Evolutionary conservation across 2,329 filamentous ascomycete genomes (phyloP).

Genomic region (Elsinoe ampelina): DNA sequence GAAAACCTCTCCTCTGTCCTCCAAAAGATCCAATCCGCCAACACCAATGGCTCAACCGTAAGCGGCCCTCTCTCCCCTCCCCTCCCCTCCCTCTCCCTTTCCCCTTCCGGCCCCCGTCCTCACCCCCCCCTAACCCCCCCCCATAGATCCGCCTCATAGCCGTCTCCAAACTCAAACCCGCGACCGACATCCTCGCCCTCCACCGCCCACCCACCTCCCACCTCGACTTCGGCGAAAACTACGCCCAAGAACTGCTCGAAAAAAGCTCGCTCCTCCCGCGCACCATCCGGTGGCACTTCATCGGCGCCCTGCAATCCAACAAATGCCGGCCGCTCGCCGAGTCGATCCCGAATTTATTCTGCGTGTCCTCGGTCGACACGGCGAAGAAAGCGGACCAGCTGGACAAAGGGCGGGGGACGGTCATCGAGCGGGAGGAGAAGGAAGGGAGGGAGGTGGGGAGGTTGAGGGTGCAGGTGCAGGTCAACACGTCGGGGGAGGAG

Average conservation of each 20-base stretch:
- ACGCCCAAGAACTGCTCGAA: slow-evolving; percentile 68
- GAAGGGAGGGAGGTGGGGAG: slow-evolving; percentile 20
- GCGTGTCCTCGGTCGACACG: slow-evolving; percentile 82
- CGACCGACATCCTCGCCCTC: slow-evolving; percentile 78
- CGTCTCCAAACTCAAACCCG: slow-evolving; percentile 93
- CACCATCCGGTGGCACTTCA: slow-evolving; percentile 88
- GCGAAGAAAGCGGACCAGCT: slow-evolving; percentile 78
- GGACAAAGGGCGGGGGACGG: slow-evolving; percentile 61
- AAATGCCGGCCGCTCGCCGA: slow-evolving; percentile 81
- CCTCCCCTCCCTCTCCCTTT: background rate
- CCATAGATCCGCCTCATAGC: slow-evolving; percentile 73
- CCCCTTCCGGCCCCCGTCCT: background rate
- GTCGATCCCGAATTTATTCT: slow-evolving; percentile 79
- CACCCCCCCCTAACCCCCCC: background rate
- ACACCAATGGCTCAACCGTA: slow-evolving; percentile 27
- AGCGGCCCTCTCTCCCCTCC: background rate
- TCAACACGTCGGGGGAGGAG: slow-evolving; percentile 87
- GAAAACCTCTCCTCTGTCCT: slow-evolving; percentile 36
- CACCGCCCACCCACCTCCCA: slow-evolving; percentile 51
- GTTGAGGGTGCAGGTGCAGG: slow-evolving; percentile 76
- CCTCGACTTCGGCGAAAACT: slow-evolving; percentile 91
- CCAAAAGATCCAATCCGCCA: slow-evolving; percentile 33
- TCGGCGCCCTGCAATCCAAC: slow-evolving; percentile 85
- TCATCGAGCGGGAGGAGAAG: slow-evolving; percentile 33
- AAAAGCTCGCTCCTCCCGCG: slow-evolving; percentile 73